Percentiles rank a stretch among this genome's conserved stretches.
Conservation (phyloP, 352 stramenopile genomes). For the Pythium aristosporum region DNA sequence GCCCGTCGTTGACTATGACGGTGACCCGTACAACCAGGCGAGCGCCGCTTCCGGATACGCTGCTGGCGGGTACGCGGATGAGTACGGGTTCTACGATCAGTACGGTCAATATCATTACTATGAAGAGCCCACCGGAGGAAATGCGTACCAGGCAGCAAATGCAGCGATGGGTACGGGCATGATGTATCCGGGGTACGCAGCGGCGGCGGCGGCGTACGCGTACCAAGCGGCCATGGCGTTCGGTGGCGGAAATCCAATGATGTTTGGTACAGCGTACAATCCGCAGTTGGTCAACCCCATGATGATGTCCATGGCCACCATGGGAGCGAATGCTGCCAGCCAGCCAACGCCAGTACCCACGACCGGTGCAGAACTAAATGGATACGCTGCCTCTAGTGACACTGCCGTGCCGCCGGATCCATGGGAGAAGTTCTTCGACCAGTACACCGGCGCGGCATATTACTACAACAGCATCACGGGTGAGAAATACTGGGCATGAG, state of each 20-base stretch:
- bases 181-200: constrained; percentile 53
- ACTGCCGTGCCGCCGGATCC: constrained; percentile 46
- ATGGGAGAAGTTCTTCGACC: constrained; percentile 88
- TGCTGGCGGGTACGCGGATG: constrained; percentile 50
- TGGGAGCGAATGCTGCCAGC: neutral
- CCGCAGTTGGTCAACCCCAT: constrained; percentile 42
- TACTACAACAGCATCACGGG: constrained; percentile 90
- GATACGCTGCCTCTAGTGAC: neutral
- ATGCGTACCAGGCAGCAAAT: constrained; percentile 22
- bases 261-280: constrained; percentile 41
- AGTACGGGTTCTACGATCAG: constrained; percentile 82
- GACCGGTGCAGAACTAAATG: neutral
- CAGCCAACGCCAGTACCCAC: neutral
- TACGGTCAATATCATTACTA: constrained; percentile 85
- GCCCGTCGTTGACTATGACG: constrained; percentile 42
- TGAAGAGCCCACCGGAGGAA: constrained; percentile 39
- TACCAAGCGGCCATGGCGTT: constrained; percentile 62
- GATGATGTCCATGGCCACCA: constrained; percentile 25
- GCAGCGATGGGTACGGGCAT: constrained; percentile 29
- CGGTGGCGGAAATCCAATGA: constrained; percentile 37
- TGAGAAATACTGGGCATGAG: constrained; percentile 80
- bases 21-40: constrained; percentile 23
- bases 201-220: constrained; percentile 45
- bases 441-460: constrained; percentile 81
- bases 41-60: constrained; percentile 36